phyloP scores from a whole-genome alignment of 305 asterid genomes.

The Solanum hybrid region DNA sequence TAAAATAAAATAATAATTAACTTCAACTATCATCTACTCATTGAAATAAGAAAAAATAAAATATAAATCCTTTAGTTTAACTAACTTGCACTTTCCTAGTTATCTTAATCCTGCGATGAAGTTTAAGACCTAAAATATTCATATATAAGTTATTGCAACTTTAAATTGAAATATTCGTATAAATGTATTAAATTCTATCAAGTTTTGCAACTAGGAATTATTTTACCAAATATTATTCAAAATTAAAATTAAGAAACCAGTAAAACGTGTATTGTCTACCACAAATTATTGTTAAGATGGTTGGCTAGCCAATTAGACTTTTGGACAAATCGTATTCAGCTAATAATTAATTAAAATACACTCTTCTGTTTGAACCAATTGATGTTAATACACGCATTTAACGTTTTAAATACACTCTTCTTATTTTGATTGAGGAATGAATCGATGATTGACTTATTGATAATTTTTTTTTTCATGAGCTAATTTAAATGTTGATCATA shows the following conservation, averaged over 20 bases:
- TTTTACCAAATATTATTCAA: neutral
- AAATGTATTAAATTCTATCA: neutral
- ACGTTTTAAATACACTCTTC: neutral
- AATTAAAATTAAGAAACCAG: neutral
- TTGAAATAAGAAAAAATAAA: neutral
- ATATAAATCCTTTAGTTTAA: neutral
- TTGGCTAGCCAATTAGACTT: neutral
- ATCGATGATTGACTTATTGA: too few relatives aligned
- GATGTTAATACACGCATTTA: neutral
- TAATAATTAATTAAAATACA: neutral
- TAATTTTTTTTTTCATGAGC: fast-evolving
- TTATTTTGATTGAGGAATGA: too few relatives aligned
- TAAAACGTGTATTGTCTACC: neutral
- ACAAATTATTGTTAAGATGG: neutral
- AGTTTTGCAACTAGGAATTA: neutral
- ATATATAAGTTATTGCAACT: neutral
- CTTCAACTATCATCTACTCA: neutral
- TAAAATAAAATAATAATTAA: neutral
- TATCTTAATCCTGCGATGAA: neutral
- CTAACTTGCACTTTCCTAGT: neutral
- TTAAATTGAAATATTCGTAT: neutral
- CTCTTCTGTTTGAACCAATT: neutral
- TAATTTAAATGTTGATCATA: neutral
- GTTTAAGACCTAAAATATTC: neutral
- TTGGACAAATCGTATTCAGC: neutral